Evolutionary conservation across 805 yeast species (phyloP), one percentile per base, ranked within the genome.

Genomic region (Geotrichum ghanense): DNA sequence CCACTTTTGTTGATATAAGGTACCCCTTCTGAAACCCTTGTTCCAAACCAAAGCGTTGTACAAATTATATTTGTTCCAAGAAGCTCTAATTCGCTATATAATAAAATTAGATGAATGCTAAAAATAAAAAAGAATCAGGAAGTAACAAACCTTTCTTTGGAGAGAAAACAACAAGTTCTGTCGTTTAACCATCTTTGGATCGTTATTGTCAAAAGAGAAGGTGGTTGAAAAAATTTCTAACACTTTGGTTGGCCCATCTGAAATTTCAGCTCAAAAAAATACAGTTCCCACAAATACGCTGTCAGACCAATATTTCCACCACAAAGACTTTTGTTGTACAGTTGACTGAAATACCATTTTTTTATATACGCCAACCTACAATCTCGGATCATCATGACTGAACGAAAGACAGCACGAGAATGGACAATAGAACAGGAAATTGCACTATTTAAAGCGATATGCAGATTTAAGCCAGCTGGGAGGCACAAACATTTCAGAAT

Each of bases 1-100:
- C 90, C 95, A 92, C 66, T 88, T 87, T 65, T 90, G 95, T 66
- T 86, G 95, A 67, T 73, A 92, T 49, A 86, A 70, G n/a, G 95
- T 78, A 65, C 76, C 75, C 3, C 78, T 72, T 51, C 71, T 75
- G 75, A 46, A 63, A 68, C 27, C 74, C 72, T 42, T 78, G 72
- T 64, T 82, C 84, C 71, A 67, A 26, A 60, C 88, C 83, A 72
- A 82, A 79, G 57, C 88, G 59, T 92, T 92, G 76, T 86, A 92
- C 62, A 92, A 70, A 63, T 90, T 90, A 67, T 78, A 79, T 67
- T 88, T 88, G 76, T 86, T 89, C 82, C 86, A 84, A 21, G 96
- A 83, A 50, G 95, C 76, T 56, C 97, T 83, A 55, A 92, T 74
- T 49, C 85, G 74, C 46, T 54, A 25, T n/a, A n/a, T n/a, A n/a